Base-by-base conservation (phyloP, 2,329 filamentous ascomycete species). In the Monosporascus sp. region DNA sequence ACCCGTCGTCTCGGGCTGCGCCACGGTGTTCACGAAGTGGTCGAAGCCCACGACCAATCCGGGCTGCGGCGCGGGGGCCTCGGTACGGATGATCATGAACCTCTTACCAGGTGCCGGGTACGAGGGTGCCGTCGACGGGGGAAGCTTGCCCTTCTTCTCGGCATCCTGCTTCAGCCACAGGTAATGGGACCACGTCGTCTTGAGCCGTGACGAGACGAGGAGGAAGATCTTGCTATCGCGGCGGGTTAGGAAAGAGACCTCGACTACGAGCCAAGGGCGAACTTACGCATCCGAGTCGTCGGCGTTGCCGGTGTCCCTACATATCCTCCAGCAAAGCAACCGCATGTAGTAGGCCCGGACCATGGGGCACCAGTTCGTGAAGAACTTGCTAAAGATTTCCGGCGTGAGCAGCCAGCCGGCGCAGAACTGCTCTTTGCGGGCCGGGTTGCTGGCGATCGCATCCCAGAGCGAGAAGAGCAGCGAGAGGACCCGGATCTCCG, bases 311-410 rank as follows among this genome's bases (percentile, higher is more conserved):
- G 85, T 82, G 64, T 88, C 88, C 57, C 92, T 81, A 59, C 88
- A 93, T 48, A 97, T 76, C 55, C 91, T 83, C 92, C 92, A 97
- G 71, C 90, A 96, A 22, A 96, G 72, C 49, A 97, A 74, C 47
- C 92, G 89, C 81, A 96, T 94, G 67, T 87, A 97, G 69, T 96
- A 97, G 15, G 90, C 88, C 56, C 92, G 83, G 22, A 96, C 90
- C 92, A 96, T 96, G 0, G 92, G 90, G 65, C 90, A 96, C 91
- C 92, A 96, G 65, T 96, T 90, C 65, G 88, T 93, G 72, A 96
- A 97, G 56, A 90, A 85, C 56, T 82, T 83, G 65, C 89, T 84
- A 67, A 96, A 96, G 2, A 87, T 81, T 25, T 85, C 78, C 51
- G 88, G 85, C 7, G 85, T 80, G 14, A 97, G 74, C 39, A 97